phyloP scores from a whole-genome alignment of 805 yeast species.

The Dipodascus geniculatus region DNA sequence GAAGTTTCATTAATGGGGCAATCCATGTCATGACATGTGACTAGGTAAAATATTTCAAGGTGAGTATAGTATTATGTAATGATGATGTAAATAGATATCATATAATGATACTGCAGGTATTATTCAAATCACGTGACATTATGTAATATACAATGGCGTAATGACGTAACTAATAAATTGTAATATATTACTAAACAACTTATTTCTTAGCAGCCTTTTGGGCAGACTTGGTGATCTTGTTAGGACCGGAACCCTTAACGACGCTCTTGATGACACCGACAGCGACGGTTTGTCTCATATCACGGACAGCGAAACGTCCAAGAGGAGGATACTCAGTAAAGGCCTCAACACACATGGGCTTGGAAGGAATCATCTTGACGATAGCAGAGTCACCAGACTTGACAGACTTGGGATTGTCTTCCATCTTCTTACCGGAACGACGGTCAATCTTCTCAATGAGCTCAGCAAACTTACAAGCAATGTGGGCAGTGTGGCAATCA shows the following conservation, averaged over 20 bases:
- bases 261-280: constrained; percentile 98
- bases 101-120: no score
- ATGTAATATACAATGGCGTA: no score
- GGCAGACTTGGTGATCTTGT: constrained; percentile 97
- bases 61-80: no score
- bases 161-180: no score
- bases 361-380: constrained; percentile 77
- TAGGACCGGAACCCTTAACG: constrained; percentile 61
- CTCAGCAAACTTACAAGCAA: constrained; percentile 78
- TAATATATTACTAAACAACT: constrained; percentile 23
- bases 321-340: constrained; percentile 92
- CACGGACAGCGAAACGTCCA: constrained; percentile 98
- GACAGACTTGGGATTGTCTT: constrained; percentile 85
- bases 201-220: constrained; percentile 68
- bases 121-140: no score
- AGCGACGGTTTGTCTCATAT: constrained; percentile 99
- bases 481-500: constrained; percentile 90
- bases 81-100: no score
- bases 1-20: no score
- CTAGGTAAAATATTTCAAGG: no score
- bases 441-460: constrained; percentile 79
- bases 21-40: no score
- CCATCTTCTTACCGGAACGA: constrained; percentile 84
- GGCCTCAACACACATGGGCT: constrained; percentile 92
- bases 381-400: constrained; percentile 96